These are phyloP conservation scores for Corrigiola litoralis DNA, from an alignment of 179 eudicot species.

Conservation along the genomic window DNA sequence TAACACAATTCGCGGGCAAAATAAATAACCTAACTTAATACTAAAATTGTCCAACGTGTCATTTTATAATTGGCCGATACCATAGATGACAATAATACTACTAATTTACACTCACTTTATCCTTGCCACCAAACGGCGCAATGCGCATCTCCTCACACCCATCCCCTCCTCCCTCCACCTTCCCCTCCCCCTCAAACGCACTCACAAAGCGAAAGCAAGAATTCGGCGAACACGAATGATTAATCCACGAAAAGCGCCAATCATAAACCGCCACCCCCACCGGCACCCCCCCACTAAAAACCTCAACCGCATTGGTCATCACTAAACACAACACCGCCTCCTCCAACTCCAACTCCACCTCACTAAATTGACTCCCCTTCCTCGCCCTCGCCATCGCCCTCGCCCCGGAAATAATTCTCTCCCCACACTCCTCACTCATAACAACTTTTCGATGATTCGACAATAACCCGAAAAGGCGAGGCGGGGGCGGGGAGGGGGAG, in stretches of 20 bases:
- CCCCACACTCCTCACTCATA: slow-evolving; percentile 36
- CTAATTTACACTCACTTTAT: neutral
- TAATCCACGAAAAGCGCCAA: slow-evolving; percentile 58
- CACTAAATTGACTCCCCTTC: slow-evolving; percentile 12
- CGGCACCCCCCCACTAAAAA: slow-evolving; percentile 28
- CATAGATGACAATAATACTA: too few relatives aligned
- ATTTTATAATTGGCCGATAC: neutral
- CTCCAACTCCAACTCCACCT: slow-evolving; percentile 31
- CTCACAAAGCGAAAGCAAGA: slow-evolving; percentile 42
- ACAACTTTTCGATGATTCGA: slow-evolving; percentile 24
- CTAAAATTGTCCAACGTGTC: too few relatives aligned
- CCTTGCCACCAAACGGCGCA: neutral
- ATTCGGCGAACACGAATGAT: slow-evolving; percentile 74
- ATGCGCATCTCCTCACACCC: slow-evolving; percentile 22
- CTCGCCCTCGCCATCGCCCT: slow-evolving; percentile 44
- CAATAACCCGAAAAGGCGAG: slow-evolving; percentile 32
- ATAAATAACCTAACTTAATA: too few relatives aligned
- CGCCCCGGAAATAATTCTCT: too few relatives aligned
- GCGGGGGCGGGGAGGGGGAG: slow-evolving; percentile 36
- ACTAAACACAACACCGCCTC: slow-evolving; percentile 52
- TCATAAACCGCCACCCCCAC: slow-evolving; percentile 61
- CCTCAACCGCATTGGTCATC: slow-evolving; percentile 67
- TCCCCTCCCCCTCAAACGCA: neutral
- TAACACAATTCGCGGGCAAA: too few relatives aligned
- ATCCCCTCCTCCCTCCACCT: neutral